A percentile compares a stretch with the other conserved stretches of the same genome.
Conservation (phyloP, 495 filamentous ascomycete genomes). For the Sphaerosporella brunnea region DNA sequence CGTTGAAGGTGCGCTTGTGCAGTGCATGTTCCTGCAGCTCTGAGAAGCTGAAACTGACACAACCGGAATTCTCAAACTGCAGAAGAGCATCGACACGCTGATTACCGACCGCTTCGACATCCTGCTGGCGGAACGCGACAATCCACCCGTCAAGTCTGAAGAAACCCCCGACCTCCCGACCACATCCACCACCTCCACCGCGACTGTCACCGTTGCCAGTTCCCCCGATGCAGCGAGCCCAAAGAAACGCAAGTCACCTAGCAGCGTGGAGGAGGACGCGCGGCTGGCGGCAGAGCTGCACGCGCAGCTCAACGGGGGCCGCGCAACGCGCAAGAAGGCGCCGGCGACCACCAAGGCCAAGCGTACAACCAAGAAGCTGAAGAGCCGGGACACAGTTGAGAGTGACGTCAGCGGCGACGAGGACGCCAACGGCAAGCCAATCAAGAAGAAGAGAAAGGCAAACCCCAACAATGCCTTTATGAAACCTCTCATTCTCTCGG, state of each 20-base stretch:
- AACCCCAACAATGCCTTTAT: constrained; percentile 52
- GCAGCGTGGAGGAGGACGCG: constrained; percentile 58
- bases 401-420: constrained; percentile 50
- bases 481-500: constrained; percentile 39
- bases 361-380: constrained; percentile 37
- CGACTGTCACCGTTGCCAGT: neutral
- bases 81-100: constrained; percentile 65
- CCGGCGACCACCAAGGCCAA: constrained; percentile 37
- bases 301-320: constrained; percentile 66
- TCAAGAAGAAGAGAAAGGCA: constrained; percentile 39
- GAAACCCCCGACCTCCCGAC: neutral
- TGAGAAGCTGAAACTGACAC: no score
- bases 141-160: constrained; percentile 17
- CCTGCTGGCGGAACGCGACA: constrained; percentile 39
- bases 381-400: constrained; percentile 64
- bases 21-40: no score
- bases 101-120: constrained; percentile 86
- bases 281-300: constrained; percentile 71
- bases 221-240: neutral
- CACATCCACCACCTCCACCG: constrained; percentile 26
- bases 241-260: constrained; percentile 41
- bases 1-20: constrained; percentile 75
- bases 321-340: constrained; percentile 45
- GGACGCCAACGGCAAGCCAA: constrained; percentile 3
- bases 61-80: no score